Conservation (phyloP, 2,329 filamentous ascomycete species). For the Metarhizium album region DNA sequence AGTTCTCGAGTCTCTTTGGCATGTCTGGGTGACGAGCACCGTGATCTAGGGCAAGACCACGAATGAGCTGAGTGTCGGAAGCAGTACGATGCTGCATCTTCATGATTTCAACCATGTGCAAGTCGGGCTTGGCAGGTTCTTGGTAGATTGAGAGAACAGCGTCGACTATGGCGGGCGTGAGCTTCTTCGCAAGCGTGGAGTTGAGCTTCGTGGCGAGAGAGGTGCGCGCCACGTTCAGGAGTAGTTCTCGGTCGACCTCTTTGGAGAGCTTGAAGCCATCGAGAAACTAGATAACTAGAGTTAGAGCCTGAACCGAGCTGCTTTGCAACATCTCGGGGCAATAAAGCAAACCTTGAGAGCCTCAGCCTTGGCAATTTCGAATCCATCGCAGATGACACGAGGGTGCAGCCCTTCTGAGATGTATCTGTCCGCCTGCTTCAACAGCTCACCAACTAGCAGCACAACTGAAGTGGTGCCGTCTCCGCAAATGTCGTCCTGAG, state of each 20-base stretch:
- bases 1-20: constrained; percentile 93
- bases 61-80: constrained; percentile 91
- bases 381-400: constrained; percentile 92
- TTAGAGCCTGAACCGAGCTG: neutral
- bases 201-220: constrained; percentile 95
- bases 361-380: constrained; percentile 92
- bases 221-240: constrained; percentile 86
- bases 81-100: constrained; percentile 98
- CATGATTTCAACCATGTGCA: constrained; percentile 99
- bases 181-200: constrained; percentile 72
- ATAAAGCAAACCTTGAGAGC: constrained; percentile 58
- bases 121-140: constrained; percentile 79
- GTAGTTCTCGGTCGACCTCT: constrained; percentile 84
- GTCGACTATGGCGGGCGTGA: constrained; percentile 93
- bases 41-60: constrained; percentile 86
- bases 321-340: neutral
- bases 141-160: constrained; percentile 91
- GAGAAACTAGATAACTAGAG: constrained; percentile 55
- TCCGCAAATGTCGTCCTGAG: constrained; percentile 96
- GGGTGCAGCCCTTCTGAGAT: constrained; percentile 96
- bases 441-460: constrained; percentile 83
- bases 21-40: constrained; percentile 96
- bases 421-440: constrained; percentile 95
- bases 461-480: constrained; percentile 97
- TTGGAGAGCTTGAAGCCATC: constrained; percentile 84